Base-by-base conservation (phyloP, 805 yeast genomes). In the Cyberlindnera mycetangii region DNA sequence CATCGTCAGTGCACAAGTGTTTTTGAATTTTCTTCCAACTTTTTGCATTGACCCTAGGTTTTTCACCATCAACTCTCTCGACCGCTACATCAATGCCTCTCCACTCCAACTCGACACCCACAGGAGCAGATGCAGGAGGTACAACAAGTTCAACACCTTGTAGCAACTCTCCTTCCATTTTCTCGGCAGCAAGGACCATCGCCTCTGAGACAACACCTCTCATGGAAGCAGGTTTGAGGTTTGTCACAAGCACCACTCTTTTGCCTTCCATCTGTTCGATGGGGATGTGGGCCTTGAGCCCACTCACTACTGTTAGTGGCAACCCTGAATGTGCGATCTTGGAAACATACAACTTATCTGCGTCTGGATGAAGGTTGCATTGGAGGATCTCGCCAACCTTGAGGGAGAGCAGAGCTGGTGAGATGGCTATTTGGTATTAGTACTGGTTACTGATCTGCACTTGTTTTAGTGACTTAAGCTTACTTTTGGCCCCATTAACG, bases 181-280 rank as follows among this genome's bases (percentile, higher is more conserved):
- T 59, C 25, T 66, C 76, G 1, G 85, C 81, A n/a, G 87, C 86
- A 17, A 83, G 55, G 1, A 83, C 54, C 88, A 83, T 83, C 0
- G 84, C 86, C 50, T 80, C 78, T 2, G 85, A 79, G 32, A 55
- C 58, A 17, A 75, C 71, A 1, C 88, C 88, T 49, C 87, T 65
- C 75, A 83, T 74, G 56, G 79, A 80, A 10, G 79, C 70, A 3
- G 81, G 75, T 52, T 81, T 82, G 59, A 83, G 60, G 53, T 83
- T 83, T 6, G 74, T 70, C 17, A 81, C 67, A 2, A 83, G 65
- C 0, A 81, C 79, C 3, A 81, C 83, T 19, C 64, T 54, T 5
- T 66, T 60, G 22, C 64, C 55, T 4, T 64, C 48, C 53, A 83
- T 54, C 19, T 67, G 51, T 0, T 68, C 71, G 6, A 51, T 50